Base-by-base conservation (phyloP, 352 stramenopile genomes). In the Phytophthora crassamura region DNA sequence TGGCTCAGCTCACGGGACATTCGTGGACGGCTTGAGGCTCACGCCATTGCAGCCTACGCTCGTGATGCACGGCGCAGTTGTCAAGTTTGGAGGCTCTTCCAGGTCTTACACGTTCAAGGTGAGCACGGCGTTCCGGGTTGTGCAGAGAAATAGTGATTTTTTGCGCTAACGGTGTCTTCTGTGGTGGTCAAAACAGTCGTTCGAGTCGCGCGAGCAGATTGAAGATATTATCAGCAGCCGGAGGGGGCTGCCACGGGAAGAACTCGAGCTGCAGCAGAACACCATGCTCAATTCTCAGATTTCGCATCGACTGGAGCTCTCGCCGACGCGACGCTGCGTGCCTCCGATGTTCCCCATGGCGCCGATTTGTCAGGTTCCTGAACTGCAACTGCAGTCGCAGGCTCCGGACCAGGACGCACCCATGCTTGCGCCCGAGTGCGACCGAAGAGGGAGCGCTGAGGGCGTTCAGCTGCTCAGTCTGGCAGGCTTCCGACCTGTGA, bases 51-150 rank as follows among this genome's bases (percentile, higher is more conserved):
- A 86, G 53, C 87, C 87, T 16, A 95, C 87, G 10, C 82, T 94
- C 1, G 70, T 94, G 11, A 43, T 75, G 11, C 74, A 93, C 34
- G 85, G 85, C 10, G 64, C 85, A 7, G 69, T 88, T 22, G 56
- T 94, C 22, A 88, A 82, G 58, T 95, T 95, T 67, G 86, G 86
- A 49, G 84, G 69, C 2, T 95, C 86, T 20, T 95, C 86, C 7
- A 79, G 86, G 4, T 84, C 80, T 1, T 95, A 95, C 54, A 82
- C 78, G n/a, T 95, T 93, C 65, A 93, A 93, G 67, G 69, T 77
- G n/a, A n/a, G n/a, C n/a, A n/a, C n/a, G n/a, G 32, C 9, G 50
- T 53, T 51, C 47, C 48, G n/a, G 2, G n/a, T n/a, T n/a, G n/a
- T n/a, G n/a, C n/a, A n/a, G n/a, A n/a, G n/a, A n/a, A n/a, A n/a